Base-by-base conservation (phyloP, 192 early-diverging fungal genomes). In the Podila epicladia region DNA sequence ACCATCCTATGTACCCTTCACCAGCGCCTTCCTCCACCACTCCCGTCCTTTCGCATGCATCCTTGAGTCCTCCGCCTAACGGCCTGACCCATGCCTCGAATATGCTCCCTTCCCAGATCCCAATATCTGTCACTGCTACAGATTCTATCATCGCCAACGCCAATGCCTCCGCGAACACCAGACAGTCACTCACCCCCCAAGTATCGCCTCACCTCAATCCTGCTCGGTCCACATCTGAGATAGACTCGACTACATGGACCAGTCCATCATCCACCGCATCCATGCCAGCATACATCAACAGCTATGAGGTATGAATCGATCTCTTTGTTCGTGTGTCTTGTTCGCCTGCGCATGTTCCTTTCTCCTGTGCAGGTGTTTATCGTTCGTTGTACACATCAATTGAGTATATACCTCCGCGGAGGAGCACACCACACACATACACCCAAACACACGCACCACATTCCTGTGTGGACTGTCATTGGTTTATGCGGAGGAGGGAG, bases 1-100 rank as follows among this genome's bases (percentile, higher is more conserved):
- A 58, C 35, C 71, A 79, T 31, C 75, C 75, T 2, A 79, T 79
- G 69, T 79, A 79, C 37, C 70, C 75, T 26, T 79, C 75, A 8
- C 75, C 75, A 31, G 45, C 69, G 6, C 58, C 75, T 12, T 79
- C 75, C 5, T 67, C 75, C 12, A 72, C 69, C 12, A 77, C 75
- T 9, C 75, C 75, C 17, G 59, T 67, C 15, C 59, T 76, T 33
- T 64, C 75, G 17, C 62, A 77, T 63, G 69, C 75, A 1, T 72
- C 69, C 11, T 59, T 72, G 28, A 79, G 63, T 38, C 38, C 69
- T 20, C n/a, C 45, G 61, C 9, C 60, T 7, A 63, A 72, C 24
- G 70, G 70, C 57, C 29, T 73, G n/a, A 8, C 57, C 15, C 70
- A 73, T 24, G n/a, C 77, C 11, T 38, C 71, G 3, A 41, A 58